These are phyloP conservation scores for Termitomyces eurrhizus DNA, from an alignment of 768 basidiomycete species.

Conservation along the genomic window DNA sequence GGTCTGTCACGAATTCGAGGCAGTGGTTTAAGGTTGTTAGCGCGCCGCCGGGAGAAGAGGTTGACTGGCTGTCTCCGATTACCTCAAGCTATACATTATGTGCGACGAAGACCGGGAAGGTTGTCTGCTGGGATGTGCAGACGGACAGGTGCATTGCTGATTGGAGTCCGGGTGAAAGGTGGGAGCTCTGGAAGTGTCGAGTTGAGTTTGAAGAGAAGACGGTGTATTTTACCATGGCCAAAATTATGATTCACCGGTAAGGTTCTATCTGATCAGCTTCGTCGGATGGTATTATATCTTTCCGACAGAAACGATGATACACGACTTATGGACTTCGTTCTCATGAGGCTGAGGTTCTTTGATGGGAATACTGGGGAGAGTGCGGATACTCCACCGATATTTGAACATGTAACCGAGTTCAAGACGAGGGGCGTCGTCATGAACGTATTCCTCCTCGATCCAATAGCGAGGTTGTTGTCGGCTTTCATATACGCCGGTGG, in stretches of 20 bases:
- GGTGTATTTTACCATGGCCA: conserved; percentile 76
- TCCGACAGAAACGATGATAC: conserved; percentile 50
- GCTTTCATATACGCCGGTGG: conserved; percentile 63
- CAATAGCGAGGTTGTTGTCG: conserved; percentile 52
- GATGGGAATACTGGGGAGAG: conserved; percentile 40
- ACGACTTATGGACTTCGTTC: conserved; percentile 64
- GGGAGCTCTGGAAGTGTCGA: conserved; percentile 78
- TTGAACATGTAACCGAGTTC: conserved; percentile 59
- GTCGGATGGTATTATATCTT: neutral
- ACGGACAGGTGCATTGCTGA: conserved; percentile 58
- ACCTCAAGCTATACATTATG: conserved; percentile 75
- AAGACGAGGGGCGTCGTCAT: conserved; percentile 66
- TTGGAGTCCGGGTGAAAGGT: conserved; percentile 60
- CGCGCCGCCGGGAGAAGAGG: conserved; percentile 62
- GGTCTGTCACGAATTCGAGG: conserved; percentile 7
- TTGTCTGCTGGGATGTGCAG: conserved; percentile 75
- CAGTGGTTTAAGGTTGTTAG: conserved; percentile 68
- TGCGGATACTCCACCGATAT: conserved; percentile 38
- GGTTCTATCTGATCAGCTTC: conserved; percentile 18
- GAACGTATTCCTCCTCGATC: conserved; percentile 75
- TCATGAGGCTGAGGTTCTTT: conserved; percentile 65
- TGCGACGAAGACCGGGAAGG: conserved; percentile 70
- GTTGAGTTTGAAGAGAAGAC: conserved; percentile 71
- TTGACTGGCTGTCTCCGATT: conserved; percentile 76
- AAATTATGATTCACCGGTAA: conserved; percentile 48